A percentile compares a stretch with the other conserved stretches of the same genome.
These are phyloP conservation scores for Penicillium sp. DNA, from an alignment of 2,329 filamentous ascomycete genomes.

Conservation along the genomic window DNA sequence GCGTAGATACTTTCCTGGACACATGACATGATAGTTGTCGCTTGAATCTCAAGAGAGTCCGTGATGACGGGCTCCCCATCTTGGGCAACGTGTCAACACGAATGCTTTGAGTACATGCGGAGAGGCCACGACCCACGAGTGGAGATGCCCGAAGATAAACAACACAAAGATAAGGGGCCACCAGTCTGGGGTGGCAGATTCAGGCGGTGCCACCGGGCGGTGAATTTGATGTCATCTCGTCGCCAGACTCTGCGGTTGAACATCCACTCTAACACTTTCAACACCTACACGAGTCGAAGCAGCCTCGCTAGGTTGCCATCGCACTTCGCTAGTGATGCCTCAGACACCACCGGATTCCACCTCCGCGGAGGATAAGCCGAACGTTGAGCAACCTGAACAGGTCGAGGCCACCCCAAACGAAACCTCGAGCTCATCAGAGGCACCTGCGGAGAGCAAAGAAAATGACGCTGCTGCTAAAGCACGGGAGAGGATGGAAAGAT, in stretches of 20 bases:
- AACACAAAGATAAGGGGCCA: constrained; percentile 18
- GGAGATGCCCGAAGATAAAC: constrained; percentile 31
- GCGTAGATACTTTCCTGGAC: not conserved
- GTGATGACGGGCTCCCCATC: constrained; percentile 19
- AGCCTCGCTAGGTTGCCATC: not conserved
- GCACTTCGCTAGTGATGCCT: constrained; percentile 21
- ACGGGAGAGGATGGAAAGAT: constrained; percentile 75
- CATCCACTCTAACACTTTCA: not conserved
- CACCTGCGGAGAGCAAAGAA: constrained; percentile 26
- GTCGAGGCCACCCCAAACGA: constrained; percentile 19
- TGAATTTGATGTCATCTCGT: constrained; percentile 25
- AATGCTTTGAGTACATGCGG: constrained; percentile 14
- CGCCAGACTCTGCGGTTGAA: constrained; percentile 22
- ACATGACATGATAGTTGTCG: not conserved
- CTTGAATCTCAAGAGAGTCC: constrained; percentile 8
- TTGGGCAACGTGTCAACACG: constrained; percentile 9
- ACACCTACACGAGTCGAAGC: not conserved
- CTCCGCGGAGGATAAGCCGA: constrained; percentile 22
- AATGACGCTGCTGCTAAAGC: constrained; percentile 40
- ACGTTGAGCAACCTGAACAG: constrained; percentile 20
- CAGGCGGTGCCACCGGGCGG: constrained; percentile 26
- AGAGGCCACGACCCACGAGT: constrained; percentile 29
- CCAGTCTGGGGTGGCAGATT: constrained; percentile 32
- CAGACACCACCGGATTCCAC: constrained; percentile 25
- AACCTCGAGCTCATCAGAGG: constrained; percentile 21